Conservation (phyloP, 2,329 filamentous ascomycete genomes). For the Pseudogymnoascus pannorum region DNA sequence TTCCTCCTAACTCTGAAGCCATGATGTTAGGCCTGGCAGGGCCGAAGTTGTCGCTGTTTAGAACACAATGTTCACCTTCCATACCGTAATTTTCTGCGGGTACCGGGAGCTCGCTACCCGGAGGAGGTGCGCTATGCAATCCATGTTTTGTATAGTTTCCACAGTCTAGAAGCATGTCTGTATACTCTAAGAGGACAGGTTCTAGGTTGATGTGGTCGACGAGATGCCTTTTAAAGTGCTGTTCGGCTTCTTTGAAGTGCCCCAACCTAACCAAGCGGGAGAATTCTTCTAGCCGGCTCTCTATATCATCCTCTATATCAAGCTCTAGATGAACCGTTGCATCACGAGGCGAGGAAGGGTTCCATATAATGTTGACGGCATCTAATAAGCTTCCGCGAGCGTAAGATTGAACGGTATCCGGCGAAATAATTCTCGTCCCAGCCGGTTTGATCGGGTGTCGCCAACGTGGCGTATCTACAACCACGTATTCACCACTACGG, state of each 20-base stretch:
- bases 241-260: conserved; percentile 14
- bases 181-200: neutral
- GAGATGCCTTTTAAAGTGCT: conserved; percentile 15
- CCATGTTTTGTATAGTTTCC: neutral
- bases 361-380: neutral
- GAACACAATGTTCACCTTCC: neutral
- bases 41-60: neutral
- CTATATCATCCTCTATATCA: neutral
- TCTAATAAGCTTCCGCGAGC: neutral
- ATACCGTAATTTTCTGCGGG: neutral
- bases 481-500: too few species aligned
- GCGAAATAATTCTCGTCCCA: neutral
- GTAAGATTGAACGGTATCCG: neutral
- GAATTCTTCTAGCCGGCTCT: conserved; percentile 16
- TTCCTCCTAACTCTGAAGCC: neutral
- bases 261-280: conserved; percentile 17
- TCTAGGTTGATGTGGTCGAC: neutral
- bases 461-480: too few species aligned
- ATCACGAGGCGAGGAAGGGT: neutral
- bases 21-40: neutral
- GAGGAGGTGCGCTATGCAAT: neutral
- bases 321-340: neutral
- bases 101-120: neutral
- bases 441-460: neutral
- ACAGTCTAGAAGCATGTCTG: neutral